phyloP scores from a whole-genome alignment of 805 yeast genomes.

The Ogataea neopini region DNA sequence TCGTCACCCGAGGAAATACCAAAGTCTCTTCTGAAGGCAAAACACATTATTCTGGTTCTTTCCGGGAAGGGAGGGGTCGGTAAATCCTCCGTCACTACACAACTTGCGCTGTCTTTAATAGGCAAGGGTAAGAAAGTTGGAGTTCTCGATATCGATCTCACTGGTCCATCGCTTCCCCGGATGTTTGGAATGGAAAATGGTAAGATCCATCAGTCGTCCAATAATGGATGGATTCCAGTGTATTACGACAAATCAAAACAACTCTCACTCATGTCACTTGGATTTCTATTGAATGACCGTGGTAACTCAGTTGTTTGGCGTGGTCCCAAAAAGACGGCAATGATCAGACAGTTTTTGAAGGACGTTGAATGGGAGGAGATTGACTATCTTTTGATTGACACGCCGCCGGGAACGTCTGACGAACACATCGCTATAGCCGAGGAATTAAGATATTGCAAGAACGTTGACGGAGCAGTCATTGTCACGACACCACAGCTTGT shows the following conservation, averaged over 20 bases:
- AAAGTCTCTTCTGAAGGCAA: constrained; percentile 45
- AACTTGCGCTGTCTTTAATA: constrained; percentile 80
- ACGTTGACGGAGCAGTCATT: constrained; percentile 88
- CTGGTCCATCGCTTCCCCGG: constrained; percentile 95
- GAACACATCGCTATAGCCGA: constrained; percentile 98
- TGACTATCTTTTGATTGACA: constrained; percentile 82
- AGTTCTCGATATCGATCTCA: constrained; percentile 89
- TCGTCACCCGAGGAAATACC: constrained; percentile 27
- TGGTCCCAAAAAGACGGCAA: constrained; percentile 97
- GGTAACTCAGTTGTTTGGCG: constrained; percentile 96
- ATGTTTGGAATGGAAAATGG: constrained; percentile 88
- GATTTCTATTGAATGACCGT: constrained; percentile 79
- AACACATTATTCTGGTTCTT: constrained; percentile 77
- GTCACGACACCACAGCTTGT: constrained; percentile 97
- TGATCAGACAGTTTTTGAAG: constrained; percentile 89
- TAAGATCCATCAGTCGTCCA: constrained; percentile 76
- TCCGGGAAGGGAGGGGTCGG: constrained; percentile 99
- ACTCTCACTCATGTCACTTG: constrained; percentile 80
- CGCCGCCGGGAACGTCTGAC: constrained; percentile 99
- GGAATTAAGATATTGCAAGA: constrained; percentile 63
- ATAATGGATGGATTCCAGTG: constrained; percentile 98
- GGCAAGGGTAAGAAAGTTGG: constrained; percentile 81
- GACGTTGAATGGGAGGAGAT: constrained; percentile 91
- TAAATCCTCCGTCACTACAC: constrained; percentile 93
- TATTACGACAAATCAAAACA: constrained; percentile 43